Base-by-base conservation (phyloP, 2,329 filamentous ascomycete species). In the Alternaria triticimaculans region DNA sequence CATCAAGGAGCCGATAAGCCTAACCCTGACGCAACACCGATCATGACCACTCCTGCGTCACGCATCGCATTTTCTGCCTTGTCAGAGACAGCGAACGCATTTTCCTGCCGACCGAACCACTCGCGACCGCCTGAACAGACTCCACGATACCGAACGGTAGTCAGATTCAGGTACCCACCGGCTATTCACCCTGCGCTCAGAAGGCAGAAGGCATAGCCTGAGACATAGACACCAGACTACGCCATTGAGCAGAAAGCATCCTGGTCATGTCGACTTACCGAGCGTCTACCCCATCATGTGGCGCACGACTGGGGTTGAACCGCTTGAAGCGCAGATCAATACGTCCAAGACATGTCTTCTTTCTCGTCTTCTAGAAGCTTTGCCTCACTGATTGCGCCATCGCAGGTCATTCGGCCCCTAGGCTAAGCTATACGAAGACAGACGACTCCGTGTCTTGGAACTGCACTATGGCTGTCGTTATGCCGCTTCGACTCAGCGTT, bases 251-350 rank as follows among this genome's bases (percentile, higher is more conserved):
- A 43, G 43, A 49, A 15, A 12, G 21, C 12, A 56, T 43, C 28
- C 37, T 58, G 44, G n/a, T 25, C 21, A 21, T 46, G 20, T 53
- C 11, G 49, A 25, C 28, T 9, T n/a, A 45, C 50, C 21, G 26
- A 45, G 54, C 11, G 23, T 41, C 14, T 58, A 44, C 43, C 41
- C 55, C 18, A 18, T 41, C 20, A 21, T 66, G 65, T 66, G 65
- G 67, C 69, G 63, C 56, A 66, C 58, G 62, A 58, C 59, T 67
- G 63, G 67, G 53, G 23, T 64, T 44, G 44, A 62, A 68, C 65
- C 68, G 68, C 60, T 62, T 54, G 63, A 63, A 25, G 61, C 58
- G 64, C 61, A 62, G 58, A 66, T 63, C 50, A 45, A 30, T 23
- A 18, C 28, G 43, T 45, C 46, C 28, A 56, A 43, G 25, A 45